These are phyloP conservation scores for Bidens hawaiensis DNA, from an alignment of 140 eudicot genomes.

Conservation along the genomic window DNA sequence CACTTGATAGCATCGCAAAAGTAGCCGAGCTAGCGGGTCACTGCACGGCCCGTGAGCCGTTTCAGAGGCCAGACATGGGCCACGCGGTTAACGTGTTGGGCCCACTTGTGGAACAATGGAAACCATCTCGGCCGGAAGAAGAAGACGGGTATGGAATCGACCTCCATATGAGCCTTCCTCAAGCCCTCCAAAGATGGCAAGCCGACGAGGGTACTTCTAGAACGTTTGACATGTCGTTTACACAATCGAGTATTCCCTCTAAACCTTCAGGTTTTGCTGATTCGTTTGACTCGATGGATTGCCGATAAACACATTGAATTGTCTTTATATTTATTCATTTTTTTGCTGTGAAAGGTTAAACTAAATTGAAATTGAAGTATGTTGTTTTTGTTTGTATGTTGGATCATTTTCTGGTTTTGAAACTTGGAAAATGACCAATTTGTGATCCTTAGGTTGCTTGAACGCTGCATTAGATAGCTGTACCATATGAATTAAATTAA, in stretches of 20 bases:
- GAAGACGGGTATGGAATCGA: constrained; percentile 66
- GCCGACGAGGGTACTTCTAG: constrained; percentile 88
- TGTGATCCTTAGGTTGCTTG: constrained; percentile 13
- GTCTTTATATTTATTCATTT: constrained; percentile 34
- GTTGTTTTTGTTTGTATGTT: constrained; percentile 20
- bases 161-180: constrained; percentile 80
- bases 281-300: constrained; percentile 65
- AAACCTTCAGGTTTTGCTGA: constrained; percentile 83
- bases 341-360: constrained; percentile 4
- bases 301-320: constrained; percentile 41
- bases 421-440: constrained; percentile 10
- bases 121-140: constrained; percentile 61
- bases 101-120: constrained; percentile 91
- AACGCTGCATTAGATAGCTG: constrained; percentile 19
- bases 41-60: constrained; percentile 81
- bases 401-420: constrained; percentile 11
- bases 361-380: constrained; percentile 18
- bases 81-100: constrained; percentile 85
- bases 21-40: constrained; percentile 96
- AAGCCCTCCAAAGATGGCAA: constrained; percentile 85
- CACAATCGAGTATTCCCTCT: constrained; percentile 76
- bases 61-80: constrained; percentile 92
- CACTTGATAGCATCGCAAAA: constrained; percentile 50
- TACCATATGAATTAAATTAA: constrained; percentile 16
- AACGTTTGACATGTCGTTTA: constrained; percentile 47